These are phyloP conservation scores for Aristolochia fimbriata DNA, from an alignment of 164 flowering plant genomes.

Conservation along the genomic window DNA sequence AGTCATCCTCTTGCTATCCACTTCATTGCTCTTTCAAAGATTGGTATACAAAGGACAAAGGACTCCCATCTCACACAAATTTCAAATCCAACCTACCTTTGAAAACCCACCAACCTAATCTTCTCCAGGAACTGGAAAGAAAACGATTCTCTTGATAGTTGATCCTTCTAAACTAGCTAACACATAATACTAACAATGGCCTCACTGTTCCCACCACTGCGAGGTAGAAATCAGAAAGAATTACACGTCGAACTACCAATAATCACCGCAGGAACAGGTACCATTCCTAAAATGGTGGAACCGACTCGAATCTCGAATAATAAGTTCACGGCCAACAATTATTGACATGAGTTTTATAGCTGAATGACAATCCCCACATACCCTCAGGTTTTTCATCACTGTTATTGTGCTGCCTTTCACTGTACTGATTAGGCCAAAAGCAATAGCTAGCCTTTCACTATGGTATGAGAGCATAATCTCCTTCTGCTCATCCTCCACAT, in stretches of 20 bases:
- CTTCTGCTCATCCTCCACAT: conserved; percentile 15
- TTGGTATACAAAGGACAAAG: too few relatives aligned
- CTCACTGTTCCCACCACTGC: neutral
- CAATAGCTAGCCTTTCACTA: conserved; percentile 13
- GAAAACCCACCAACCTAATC: too few relatives aligned
- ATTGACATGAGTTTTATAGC: conserved; percentile 8
- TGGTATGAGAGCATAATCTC: conserved; percentile 7
- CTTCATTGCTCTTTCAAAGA: too few relatives aligned
- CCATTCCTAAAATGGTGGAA: conserved; percentile 9
- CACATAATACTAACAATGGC: too few relatives aligned
- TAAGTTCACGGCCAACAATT: conserved; percentile 4
- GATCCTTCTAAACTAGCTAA: neutral
- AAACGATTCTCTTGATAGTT: too few relatives aligned
- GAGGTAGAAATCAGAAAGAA: neutral
- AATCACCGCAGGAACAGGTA: conserved; percentile 7
- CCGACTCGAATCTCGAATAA: conserved; percentile 9
- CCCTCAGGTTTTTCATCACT: conserved; percentile 10
- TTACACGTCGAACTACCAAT: conserved; percentile 5
- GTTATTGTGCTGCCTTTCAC: conserved; percentile 8
- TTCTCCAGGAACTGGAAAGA: too few relatives aligned
- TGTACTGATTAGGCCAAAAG: conserved; percentile 7
- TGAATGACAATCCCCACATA: conserved; percentile 12
- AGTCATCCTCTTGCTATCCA: too few relatives aligned
- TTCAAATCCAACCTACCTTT: too few relatives aligned
- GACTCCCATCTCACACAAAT: too few relatives aligned